These are phyloP conservation scores for Ligustrum vulgare DNA, from an alignment of 257 asterid species.

Conservation along the genomic window DNA sequence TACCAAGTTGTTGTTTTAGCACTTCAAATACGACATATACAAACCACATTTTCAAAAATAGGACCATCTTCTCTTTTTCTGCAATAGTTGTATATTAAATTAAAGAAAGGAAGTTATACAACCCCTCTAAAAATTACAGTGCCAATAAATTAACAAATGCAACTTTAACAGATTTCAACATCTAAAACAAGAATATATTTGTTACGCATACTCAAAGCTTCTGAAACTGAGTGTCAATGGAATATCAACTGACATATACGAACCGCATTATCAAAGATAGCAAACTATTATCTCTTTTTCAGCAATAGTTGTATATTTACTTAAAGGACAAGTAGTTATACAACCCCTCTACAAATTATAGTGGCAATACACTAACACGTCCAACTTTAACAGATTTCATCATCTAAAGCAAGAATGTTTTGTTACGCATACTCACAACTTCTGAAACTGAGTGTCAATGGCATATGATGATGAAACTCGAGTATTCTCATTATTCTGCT, in stretches of 20 bases:
- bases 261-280: neutral
- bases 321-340: neutral
- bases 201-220: slow-evolving; percentile 37
- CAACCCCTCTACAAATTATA: neutral
- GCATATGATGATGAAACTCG: slow-evolving; percentile 33
- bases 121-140: neutral
- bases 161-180: neutral
- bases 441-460: slow-evolving; percentile 37
- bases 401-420: neutral
- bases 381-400: neutral
- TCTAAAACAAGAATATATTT: neutral
- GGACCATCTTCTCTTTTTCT: neutral
- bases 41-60: neutral
- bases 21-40: neutral
- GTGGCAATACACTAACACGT: neutral
- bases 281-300: neutral
- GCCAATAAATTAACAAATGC: neutral
- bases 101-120: neutral
- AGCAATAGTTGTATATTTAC: neutral
- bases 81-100: neutral
- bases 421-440: slow-evolving; percentile 35
- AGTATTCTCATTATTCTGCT: slow-evolving; percentile 25
- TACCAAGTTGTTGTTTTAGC: neutral
- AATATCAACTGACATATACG: slow-evolving; percentile 13
- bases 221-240: slow-evolving; percentile 37